Conservation (phyloP, 306 rosid genomes). For the Prunus padus region DNA sequence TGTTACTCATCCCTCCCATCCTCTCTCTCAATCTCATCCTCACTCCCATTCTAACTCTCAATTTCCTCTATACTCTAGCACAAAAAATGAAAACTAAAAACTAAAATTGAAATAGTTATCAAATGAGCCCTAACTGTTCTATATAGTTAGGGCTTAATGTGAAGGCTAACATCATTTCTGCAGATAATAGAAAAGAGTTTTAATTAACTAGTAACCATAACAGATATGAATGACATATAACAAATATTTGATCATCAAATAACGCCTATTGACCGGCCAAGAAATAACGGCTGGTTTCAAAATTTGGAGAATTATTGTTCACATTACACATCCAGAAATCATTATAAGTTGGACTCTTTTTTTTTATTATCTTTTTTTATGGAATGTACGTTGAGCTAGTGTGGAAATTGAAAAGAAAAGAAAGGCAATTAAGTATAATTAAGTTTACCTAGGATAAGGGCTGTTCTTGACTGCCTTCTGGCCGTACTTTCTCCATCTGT, state of each 20-base stretch:
- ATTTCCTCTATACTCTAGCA: no score
- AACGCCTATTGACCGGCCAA: not conserved
- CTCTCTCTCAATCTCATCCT: no score
- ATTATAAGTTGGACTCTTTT: not conserved
- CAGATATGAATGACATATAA: not conserved
- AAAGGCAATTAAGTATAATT: no score
- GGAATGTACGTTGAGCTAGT: not conserved
- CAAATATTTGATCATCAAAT: not conserved
- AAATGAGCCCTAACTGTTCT: no score
- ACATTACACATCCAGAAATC: not conserved
- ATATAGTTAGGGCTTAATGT: not conserved
- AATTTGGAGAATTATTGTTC: not conserved
- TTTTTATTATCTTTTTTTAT: not conserved
- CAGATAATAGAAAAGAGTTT: not conserved
- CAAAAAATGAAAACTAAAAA: no score
- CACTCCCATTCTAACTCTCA: no score
- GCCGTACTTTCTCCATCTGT: conserved; percentile 95
- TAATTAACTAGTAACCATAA: not conserved
- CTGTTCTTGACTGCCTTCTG: conserved; percentile 96
- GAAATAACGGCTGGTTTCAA: not conserved
- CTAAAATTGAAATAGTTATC: no score
- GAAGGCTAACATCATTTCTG: not conserved
- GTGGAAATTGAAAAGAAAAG: no score
- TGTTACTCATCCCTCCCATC: no score
- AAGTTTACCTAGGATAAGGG: conserved; percentile 76